Base-by-base conservation (phyloP, 2,329 filamentous ascomycete species). In the Sporothrix dimorphospora region DNA sequence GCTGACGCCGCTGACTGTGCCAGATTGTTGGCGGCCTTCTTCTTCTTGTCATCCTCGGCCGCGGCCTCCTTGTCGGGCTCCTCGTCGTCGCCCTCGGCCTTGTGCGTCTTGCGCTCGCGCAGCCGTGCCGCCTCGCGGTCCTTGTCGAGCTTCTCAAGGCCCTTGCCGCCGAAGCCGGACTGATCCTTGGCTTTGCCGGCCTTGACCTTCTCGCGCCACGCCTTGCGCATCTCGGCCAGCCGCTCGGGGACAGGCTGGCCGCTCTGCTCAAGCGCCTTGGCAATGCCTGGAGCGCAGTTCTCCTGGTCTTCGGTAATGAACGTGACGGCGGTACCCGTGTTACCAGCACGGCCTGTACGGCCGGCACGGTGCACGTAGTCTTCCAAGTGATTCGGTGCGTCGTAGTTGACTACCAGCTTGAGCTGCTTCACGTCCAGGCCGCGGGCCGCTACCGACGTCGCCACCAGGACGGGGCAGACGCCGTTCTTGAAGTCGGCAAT, bases 331-430 rank as follows among this genome's bases (percentile, higher is more conserved):
- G 94, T 97, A 75, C 96, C 96, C 27, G 90, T 97, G 78, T 98
- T 97, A 53, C 96, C 96, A 61, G 96, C 96, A 79, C 96, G 91
- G 12, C 96, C 96, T 8, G 96, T 98, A 77, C 96, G 93, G 65
- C 96, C 96, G 71, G 93, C 94, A 75, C 96, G 91, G 80, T 98
- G 96, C 53, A 98, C 95, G 78, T 98, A 98, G 79, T 98, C 96
- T 82, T 99, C 96, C 74, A 97, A 82, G 82, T 98, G 94, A 78
- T 97, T 97, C 0, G 94, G 95, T 0, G 92, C 93, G 79, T 98
- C 94, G 79, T 94, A 98, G 82, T 98, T 98, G 82, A 99, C 91
- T 70, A 99, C 96, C 42, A 98, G 87, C 81, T 97, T 98, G 45
- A 99, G 86, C 80, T 97, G 94, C 82, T 98, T 97, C 59, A 99